A percentile compares a stretch with the other conserved stretches of the same genome.
phyloP scores from a whole-genome alignment of 1,139 yeast genomes.

The Zygosaccharomyces sapae region DNA sequence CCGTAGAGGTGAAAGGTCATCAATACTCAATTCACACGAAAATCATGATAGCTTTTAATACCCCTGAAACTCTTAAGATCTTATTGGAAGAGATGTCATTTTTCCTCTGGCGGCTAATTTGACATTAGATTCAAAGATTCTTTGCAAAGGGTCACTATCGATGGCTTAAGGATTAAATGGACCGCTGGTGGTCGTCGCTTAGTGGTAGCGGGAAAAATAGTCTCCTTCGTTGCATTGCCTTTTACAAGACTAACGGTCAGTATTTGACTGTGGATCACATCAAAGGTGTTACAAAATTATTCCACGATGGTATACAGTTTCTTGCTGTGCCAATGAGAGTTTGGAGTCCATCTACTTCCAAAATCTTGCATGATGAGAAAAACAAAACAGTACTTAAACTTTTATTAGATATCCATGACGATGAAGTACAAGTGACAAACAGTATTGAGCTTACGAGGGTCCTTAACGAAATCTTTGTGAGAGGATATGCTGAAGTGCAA shows the following conservation, averaged over 20 bases:
- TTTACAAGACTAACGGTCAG: slow-evolving; percentile 27
- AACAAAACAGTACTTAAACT: slow-evolving; percentile 23
- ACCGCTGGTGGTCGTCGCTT: slow-evolving; percentile 29
- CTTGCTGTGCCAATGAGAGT: slow-evolving; percentile 36
- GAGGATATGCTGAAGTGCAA: slow-evolving; percentile 35
- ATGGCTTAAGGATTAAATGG: slow-evolving; percentile 33
- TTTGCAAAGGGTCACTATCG: slow-evolving; percentile 36
- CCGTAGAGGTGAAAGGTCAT: slow-evolving; percentile 28
- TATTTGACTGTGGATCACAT: slow-evolving; percentile 29
- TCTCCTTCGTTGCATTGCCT: slow-evolving; percentile 31
- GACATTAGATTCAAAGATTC: slow-evolving; percentile 25
- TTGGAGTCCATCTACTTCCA: slow-evolving; percentile 39
- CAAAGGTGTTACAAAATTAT: slow-evolving; percentile 37
- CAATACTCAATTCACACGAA: slow-evolving; percentile 12
- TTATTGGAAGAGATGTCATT: slow-evolving; percentile 17
- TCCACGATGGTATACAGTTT: slow-evolving; percentile 36
- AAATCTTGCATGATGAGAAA: slow-evolving; percentile 22
- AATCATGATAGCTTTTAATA: slow-evolving; percentile 12
- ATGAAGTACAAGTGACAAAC: slow-evolving; percentile 36
- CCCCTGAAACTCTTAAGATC: slow-evolving; percentile 20
- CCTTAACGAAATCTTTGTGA: slow-evolving; percentile 36
- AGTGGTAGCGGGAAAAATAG: slow-evolving; percentile 35
- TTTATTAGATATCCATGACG: slow-evolving; percentile 34
- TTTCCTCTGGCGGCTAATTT: slow-evolving; percentile 24
- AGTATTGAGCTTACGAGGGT: slow-evolving; percentile 36